Evolutionary conservation across 2,329 filamentous ascomycete species (phyloP).

Genomic region (Cylindrodendrum hubeiense): DNA sequence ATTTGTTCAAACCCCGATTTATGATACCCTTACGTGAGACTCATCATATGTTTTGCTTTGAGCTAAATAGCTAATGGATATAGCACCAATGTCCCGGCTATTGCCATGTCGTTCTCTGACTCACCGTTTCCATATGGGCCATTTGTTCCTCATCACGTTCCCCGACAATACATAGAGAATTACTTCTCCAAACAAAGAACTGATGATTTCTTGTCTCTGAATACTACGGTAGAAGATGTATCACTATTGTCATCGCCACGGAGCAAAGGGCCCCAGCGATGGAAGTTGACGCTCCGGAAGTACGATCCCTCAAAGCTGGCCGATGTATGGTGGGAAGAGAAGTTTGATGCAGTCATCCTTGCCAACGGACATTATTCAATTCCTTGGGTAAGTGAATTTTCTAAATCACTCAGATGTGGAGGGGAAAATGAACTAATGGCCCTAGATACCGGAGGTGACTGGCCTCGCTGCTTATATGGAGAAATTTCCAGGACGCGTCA

Average conservation of each 20-base stretch:
- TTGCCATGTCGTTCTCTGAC: slow-evolving; percentile 69
- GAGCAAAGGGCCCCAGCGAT: slow-evolving; percentile 44
- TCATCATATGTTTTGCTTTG: neutral
- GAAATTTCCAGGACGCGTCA: slow-evolving; percentile 54
- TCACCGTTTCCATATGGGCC: slow-evolving; percentile 65
- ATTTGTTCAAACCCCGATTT: slow-evolving; percentile 63
- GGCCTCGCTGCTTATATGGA: slow-evolving; percentile 56
- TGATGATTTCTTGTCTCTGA: slow-evolving; percentile 60
- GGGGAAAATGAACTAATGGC: neutral
- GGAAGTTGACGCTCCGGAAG: slow-evolving; percentile 62
- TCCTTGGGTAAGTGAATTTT: slow-evolving; percentile 54
- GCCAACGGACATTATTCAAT: slow-evolving; percentile 60
- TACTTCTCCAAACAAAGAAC: slow-evolving; percentile 65
- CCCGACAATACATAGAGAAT: slow-evolving; percentile 67
- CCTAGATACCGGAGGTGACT: slow-evolving; percentile 58
- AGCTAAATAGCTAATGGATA: accelerated
- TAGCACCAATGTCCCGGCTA: slow-evolving; percentile 67
- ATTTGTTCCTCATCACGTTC: slow-evolving; percentile 66
- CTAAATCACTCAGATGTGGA: accelerated
- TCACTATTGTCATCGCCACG: slow-evolving; percentile 44
- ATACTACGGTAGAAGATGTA: slow-evolving; percentile 65
- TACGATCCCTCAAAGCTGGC: slow-evolving; percentile 57
- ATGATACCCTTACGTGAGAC: slow-evolving; percentile 62
- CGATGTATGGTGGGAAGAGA: slow-evolving; percentile 67
- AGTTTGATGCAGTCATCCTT: slow-evolving; percentile 59